Conservation (phyloP, 116 monocot genomes). For the Cymodocea nodosa region DNA sequence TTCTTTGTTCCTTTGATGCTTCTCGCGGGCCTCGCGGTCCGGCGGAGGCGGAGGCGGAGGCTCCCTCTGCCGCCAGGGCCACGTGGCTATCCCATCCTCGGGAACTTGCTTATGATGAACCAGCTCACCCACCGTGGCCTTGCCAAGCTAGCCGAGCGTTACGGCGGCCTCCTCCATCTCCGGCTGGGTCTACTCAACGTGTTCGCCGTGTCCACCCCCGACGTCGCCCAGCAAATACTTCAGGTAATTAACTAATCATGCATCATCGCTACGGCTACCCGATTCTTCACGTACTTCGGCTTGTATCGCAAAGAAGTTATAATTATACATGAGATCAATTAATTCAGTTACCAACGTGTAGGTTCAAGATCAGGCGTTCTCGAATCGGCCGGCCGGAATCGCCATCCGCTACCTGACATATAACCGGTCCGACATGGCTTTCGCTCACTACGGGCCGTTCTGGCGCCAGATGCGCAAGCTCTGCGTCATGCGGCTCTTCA, state of each 20-base stretch:
- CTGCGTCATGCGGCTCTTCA: constrained; percentile 61
- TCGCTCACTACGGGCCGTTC: constrained; percentile 69
- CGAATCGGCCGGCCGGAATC: constrained; percentile 32
- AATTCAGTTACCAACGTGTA: no score
- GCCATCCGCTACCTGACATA: constrained; percentile 52
- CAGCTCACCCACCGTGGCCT: constrained; percentile 66
- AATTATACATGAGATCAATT: no score
- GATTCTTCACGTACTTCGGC: no score
- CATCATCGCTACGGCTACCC: no score
- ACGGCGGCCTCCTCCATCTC: constrained; percentile 54
- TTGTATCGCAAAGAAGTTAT: no score
- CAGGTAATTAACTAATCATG: constrained; percentile 10
- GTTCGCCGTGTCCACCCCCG: constrained; percentile 46
- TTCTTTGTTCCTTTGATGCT: neutral
- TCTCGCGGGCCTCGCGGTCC: neutral
- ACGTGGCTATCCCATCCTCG: constrained; percentile 23
- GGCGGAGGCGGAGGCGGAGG: constrained; percentile 1
- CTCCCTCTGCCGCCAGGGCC: constrained; percentile 48
- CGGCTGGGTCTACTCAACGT: constrained; percentile 38
- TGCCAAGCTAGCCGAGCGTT: constrained; percentile 24
- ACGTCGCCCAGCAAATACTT: constrained; percentile 45
- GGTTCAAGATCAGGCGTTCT: no score
- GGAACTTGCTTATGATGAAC: constrained; percentile 46
- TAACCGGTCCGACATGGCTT: constrained; percentile 61
- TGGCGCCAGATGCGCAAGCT: constrained; percentile 82